A percentile compares a stretch with the other conserved stretches of the same genome.
These are phyloP conservation scores for Verbascum thapsus DNA, from an alignment of 257 asterid genomes.

Conservation along the genomic window DNA sequence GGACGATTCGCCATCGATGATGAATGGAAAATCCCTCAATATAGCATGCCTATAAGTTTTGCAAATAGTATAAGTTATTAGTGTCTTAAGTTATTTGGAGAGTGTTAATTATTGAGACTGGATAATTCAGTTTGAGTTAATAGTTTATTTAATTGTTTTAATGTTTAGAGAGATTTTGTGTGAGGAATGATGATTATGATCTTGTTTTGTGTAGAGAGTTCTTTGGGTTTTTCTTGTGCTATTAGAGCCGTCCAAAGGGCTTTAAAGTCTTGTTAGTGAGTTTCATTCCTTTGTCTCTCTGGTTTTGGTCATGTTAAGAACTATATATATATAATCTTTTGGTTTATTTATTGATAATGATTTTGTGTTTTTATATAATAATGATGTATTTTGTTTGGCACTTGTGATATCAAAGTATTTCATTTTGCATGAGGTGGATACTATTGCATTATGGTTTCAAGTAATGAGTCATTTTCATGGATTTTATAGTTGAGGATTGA, in stretches of 20 bases:
- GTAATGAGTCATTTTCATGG: constrained; percentile 13
- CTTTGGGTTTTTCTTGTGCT: constrained; percentile 75
- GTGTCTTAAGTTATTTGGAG: constrained; percentile 28
- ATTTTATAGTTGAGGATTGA: constrained; percentile 40
- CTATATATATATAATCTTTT: neutral
- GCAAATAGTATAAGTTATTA: constrained; percentile 43
- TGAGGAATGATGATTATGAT: constrained; percentile 4
- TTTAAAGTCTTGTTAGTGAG: neutral
- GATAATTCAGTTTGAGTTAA: constrained; percentile 36
- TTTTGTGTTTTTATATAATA: neutral
- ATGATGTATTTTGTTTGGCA: neutral
- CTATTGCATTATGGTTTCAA: neutral
- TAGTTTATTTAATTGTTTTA: constrained; percentile 28
- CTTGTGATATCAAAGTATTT: neutral
- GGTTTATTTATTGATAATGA: neutral
- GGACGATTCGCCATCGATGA: constrained; percentile 45
- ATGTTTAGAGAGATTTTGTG: constrained; percentile 27
- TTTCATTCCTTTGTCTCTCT: neutral
- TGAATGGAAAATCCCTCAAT: constrained; percentile 52
- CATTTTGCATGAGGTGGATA: constrained; percentile 16
- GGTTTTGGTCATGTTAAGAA: constrained; percentile 9
- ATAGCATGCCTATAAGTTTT: constrained; percentile 91
- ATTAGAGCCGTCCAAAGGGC: constrained; percentile 70
- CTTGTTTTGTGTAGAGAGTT: constrained; percentile 13
- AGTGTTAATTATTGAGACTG: constrained; percentile 29